phyloP scores from a whole-genome alignment of 1,139 yeast species.

The Kurtzmaniella natalensis region DNA sequence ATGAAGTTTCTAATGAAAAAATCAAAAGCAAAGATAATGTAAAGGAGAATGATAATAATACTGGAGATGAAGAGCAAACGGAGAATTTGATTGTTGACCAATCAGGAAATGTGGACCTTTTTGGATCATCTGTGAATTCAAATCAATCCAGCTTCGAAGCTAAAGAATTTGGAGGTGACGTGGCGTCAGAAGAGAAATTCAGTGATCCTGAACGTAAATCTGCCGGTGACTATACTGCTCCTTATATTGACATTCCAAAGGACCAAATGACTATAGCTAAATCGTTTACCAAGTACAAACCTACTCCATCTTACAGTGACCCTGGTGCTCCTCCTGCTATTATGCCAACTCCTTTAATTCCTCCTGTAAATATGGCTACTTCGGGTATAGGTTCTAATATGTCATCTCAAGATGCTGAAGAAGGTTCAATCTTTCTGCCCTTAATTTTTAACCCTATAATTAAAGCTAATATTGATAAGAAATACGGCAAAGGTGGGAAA shows the following conservation, averaged over 20 bases:
- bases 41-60: not conserved
- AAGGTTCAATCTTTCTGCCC: constrained; percentile 69
- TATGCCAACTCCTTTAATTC: constrained; percentile 12
- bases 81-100: not conserved
- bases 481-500: constrained; percentile 83
- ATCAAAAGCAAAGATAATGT: not conserved
- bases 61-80: not conserved
- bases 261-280: constrained; percentile 49
- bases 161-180: too few species aligned
- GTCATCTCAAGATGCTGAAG: constrained; percentile 3
- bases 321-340: constrained; percentile 45
- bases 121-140: too few species aligned
- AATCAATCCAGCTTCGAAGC: too few species aligned
- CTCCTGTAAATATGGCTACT: constrained; percentile 8
- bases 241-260: constrained; percentile 50
- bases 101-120: too few species aligned
- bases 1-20: not conserved
- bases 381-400: constrained; percentile 2
- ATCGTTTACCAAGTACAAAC: constrained; percentile 12
- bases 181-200: constrained; percentile 7
- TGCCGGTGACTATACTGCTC: too few species aligned
- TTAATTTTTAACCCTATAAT: constrained; percentile 75
- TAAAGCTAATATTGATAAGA: constrained; percentile 70
- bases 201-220: too few species aligned
- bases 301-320: constrained; percentile 56